A percentile compares a stretch with the other conserved stretches of the same genome.
These are phyloP conservation scores for Malassezia japonica DNA, from an alignment of 1,284 basidiomycete species.

Conservation along the genomic window DNA sequence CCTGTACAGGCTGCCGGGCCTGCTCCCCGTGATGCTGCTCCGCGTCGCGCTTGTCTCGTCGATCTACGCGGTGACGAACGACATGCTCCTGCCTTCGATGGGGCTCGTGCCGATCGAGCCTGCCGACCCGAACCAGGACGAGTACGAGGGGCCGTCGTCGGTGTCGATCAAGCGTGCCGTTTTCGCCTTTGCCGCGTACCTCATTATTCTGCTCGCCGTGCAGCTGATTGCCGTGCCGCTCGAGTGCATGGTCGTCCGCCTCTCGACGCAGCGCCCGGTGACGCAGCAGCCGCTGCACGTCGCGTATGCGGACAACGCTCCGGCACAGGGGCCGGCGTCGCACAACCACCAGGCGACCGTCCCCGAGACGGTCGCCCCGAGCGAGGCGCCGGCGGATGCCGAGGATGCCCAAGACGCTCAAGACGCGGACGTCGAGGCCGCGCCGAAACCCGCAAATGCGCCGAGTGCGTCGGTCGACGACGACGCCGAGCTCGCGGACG, in stretches of 20 bases:
- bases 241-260: conserved; percentile 39
- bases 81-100: conserved; percentile 30
- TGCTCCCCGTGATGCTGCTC: conserved; percentile 27
- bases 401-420: neutral
- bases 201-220: conserved; percentile 31
- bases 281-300: conserved; percentile 40
- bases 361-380: neutral
- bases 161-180: conserved; percentile 25
- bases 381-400: conserved; percentile 4
- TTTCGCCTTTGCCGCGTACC: conserved; percentile 29
- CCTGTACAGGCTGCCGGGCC: conserved; percentile 33
- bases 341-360: conserved; percentile 38
- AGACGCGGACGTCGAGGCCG: neutral
- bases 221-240: conserved; percentile 35
- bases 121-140: conserved; percentile 22
- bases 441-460: too few species aligned
- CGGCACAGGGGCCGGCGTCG: conserved; percentile 15
- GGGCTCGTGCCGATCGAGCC: conserved; percentile 25
- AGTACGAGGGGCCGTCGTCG: conserved; percentile 31
- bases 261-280: conserved; percentile 38
- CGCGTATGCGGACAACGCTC: conserved; percentile 28
- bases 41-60: conserved; percentile 37
- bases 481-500: conserved; percentile 25
- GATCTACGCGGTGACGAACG: conserved; percentile 28
- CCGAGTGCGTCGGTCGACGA: too few species aligned